Percentiles rank a stretch among this genome's conserved stretches.
Conservation (phyloP, 2,329 filamentous ascomycete species). For the Cercospora sesami region DNA sequence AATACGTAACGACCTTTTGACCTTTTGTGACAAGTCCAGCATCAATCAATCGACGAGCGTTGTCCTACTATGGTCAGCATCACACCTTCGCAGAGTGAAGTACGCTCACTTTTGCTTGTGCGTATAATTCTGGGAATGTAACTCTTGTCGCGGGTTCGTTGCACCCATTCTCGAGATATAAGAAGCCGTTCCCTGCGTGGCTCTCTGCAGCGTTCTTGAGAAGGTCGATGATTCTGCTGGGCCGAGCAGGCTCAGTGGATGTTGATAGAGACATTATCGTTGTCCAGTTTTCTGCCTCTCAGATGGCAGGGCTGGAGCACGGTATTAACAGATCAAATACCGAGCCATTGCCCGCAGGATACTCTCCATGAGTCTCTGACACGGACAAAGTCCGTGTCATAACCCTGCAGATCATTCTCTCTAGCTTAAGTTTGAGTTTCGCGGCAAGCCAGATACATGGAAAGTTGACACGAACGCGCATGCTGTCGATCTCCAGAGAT, state of each 20-base stretch:
- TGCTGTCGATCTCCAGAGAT: neutral
- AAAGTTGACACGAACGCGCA: neutral
- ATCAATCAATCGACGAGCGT: conserved; percentile 19
- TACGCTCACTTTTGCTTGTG: conserved; percentile 20
- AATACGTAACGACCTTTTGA: conserved; percentile 34
- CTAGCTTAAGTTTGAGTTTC: neutral
- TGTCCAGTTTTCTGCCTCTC: neutral
- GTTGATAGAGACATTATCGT: neutral
- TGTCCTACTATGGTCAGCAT: conserved; percentile 13
- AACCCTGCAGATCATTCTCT: neutral
- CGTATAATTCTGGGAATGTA: conserved; percentile 20
- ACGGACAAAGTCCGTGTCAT: neutral
- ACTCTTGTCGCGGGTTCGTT: conserved; percentile 15
- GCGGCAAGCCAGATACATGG: neutral
- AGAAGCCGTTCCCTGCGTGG: conserved; percentile 6
- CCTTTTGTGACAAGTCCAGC: conserved; percentile 23
- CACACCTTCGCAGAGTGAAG: neutral
- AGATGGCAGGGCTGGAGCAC: neutral
- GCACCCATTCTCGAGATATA: conserved; percentile 20
- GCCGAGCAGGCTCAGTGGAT: neutral
- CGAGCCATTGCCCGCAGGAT: neutral
- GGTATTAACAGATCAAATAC: neutral
- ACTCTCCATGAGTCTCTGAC: neutral
- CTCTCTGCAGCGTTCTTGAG: conserved; percentile 19
- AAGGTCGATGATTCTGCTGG: conserved; percentile 18